Conservation (phyloP, 2,329 filamentous ascomycete species). For the Madurella mycetomatis region DNA sequence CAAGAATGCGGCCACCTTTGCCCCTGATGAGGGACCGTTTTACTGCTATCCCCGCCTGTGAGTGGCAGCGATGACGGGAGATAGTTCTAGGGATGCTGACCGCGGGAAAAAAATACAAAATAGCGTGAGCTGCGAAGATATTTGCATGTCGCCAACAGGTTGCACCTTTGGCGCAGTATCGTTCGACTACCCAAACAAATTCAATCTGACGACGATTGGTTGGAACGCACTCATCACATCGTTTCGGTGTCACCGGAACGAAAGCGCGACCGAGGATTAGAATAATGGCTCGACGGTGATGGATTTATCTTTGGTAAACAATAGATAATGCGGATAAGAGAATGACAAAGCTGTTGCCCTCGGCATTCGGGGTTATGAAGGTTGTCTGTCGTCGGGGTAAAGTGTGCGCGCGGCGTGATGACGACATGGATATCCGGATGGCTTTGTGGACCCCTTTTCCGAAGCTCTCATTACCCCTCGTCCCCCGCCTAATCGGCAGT, state of each 20-base stretch:
- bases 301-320: background rate
- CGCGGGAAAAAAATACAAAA: background rate
- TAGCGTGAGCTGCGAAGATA: constrained; percentile 35
- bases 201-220: constrained; percentile 40
- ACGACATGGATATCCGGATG: constrained; percentile 6
- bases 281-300: background rate
- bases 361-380: background rate
- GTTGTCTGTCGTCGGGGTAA: background rate
- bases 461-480: constrained; percentile 14
- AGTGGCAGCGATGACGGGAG: background rate
- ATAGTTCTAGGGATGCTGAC: too few species aligned
- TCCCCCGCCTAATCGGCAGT: constrained; percentile 17
- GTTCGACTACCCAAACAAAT: constrained; percentile 44
- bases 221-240: constrained; percentile 41
- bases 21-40: constrained; percentile 46
- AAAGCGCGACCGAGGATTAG: background rate
- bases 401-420: constrained; percentile 2
- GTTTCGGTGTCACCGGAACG: constrained; percentile 33
- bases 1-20: constrained; percentile 45
- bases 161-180: constrained; percentile 49
- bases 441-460: background rate
- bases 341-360: background rate
- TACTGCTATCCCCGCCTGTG: constrained; percentile 43
- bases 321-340: too few species aligned
- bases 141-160: constrained; percentile 48